Percentiles rank a stretch among this genome's conserved stretches.
Evolutionary conservation across 192 early-diverging fungal genomes (phyloP).

Genomic region (Geranomyces variabilis): DNA sequence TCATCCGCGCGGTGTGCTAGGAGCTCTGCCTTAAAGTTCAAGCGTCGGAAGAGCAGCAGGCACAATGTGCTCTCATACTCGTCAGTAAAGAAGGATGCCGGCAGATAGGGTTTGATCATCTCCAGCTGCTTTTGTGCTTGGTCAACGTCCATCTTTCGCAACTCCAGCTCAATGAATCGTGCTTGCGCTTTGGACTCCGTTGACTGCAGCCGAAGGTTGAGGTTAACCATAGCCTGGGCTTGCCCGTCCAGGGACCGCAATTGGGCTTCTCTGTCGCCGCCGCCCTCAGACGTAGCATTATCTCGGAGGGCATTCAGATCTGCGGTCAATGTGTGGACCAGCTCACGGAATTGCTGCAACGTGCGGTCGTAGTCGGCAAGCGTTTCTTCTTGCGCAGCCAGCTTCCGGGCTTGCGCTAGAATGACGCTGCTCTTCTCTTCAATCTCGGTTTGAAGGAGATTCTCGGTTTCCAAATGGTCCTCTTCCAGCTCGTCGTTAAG

Average conservation of each 20-base stretch:
- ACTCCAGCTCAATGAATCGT: conserved; percentile 87
- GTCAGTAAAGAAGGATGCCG: conserved; percentile 78
- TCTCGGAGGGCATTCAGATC: conserved; percentile 59
- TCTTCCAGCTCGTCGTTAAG: conserved; percentile 93
- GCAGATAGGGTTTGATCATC: conserved; percentile 74
- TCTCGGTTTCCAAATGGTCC: conserved; percentile 85
- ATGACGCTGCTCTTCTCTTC: conserved; percentile 74
- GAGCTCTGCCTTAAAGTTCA: conserved; percentile 81
- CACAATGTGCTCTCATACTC: conserved; percentile 79
- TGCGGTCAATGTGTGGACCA: conserved; percentile 72
- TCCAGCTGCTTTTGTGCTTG: conserved; percentile 79
- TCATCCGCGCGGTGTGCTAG: conserved; percentile 38
- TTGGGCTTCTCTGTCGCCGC: conserved; percentile 44
- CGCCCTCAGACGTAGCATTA: conserved; percentile 56
- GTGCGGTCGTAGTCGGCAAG: conserved; percentile 86
- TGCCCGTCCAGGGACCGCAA: conserved; percentile 17
- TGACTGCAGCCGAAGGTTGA: conserved; percentile 80
- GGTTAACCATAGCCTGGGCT: conserved; percentile 74
- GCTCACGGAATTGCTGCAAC: conserved; percentile 82
- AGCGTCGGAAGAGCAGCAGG: conserved; percentile 76
- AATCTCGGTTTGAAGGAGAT: conserved; percentile 83
- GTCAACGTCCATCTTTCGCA: conserved; percentile 81
- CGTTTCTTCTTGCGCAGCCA: conserved; percentile 74
- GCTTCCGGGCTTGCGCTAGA: conserved; percentile 58
- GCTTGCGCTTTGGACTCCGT: conserved; percentile 82